phyloP scores from a whole-genome alignment of 2,329 filamentous ascomycete species.

The Exophiala mesophila region DNA sequence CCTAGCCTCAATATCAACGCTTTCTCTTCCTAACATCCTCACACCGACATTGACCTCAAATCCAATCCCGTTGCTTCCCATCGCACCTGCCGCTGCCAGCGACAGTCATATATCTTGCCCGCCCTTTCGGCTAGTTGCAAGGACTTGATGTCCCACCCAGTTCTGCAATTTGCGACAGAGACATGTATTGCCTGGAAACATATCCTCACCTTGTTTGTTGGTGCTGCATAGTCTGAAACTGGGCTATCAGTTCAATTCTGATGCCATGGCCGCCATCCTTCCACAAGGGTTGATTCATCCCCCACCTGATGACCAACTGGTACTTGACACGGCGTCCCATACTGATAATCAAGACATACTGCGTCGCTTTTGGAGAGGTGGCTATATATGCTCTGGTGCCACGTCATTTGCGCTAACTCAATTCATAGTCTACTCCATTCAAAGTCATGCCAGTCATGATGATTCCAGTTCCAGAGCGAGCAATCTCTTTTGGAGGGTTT shows the following conservation, averaged over 20 bases:
- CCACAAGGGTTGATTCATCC: slow-evolving; percentile 19
- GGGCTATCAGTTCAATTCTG: slow-evolving; percentile 9
- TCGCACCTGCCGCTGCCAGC: no score
- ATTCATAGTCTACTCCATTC: slow-evolving; percentile 43
- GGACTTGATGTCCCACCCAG: not conserved
- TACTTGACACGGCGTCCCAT: slow-evolving; percentile 5
- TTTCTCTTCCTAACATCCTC: not conserved
- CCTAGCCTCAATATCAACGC: not conserved
- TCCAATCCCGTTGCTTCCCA: no score
- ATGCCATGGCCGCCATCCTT: slow-evolving; percentile 23
- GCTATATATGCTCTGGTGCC: slow-evolving; percentile 16
- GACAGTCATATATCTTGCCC: no score
- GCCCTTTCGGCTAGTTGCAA: no score
- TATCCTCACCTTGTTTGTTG: slow-evolving; percentile 8
- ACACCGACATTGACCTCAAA: slow-evolving; percentile 1
- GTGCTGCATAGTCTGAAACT: slow-evolving; percentile 13
- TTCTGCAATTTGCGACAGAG: slow-evolving; percentile 3
- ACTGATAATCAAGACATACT: slow-evolving; percentile 28
- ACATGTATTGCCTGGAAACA: slow-evolving; percentile 13
- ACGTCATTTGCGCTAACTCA: slow-evolving; percentile 14
- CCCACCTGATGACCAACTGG: slow-evolving; percentile 11
- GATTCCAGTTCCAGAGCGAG: slow-evolving; percentile 42
- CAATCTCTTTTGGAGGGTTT: slow-evolving; percentile 51
- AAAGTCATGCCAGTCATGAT: slow-evolving; percentile 39
- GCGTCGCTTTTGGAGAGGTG: slow-evolving; percentile 48